A percentile compares a stretch with the other conserved stretches of the same genome.
These are phyloP conservation scores for Yamadazyma endophytica DNA, from an alignment of 805 yeast genomes.

Conservation along the genomic window DNA sequence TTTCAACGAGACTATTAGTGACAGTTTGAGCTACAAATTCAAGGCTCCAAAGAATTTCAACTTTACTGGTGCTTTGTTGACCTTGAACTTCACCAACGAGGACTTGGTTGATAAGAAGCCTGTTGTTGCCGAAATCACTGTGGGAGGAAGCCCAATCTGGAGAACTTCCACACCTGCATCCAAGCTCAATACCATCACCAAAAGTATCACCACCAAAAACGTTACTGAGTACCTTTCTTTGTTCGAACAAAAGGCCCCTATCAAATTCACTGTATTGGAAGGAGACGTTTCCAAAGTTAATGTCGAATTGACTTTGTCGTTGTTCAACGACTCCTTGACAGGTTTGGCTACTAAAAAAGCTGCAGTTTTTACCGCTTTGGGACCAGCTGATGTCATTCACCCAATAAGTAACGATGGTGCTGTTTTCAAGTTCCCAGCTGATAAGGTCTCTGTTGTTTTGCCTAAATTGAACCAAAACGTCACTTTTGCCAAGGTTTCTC, in stretches of 20 bases:
- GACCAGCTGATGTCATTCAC: constrained; percentile 19
- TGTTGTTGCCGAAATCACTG: constrained; percentile 18
- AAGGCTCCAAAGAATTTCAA: constrained; percentile 12
- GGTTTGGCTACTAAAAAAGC: constrained; percentile 8
- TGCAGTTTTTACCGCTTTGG: constrained; percentile 13
- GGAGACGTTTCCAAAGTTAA: constrained; percentile 13
- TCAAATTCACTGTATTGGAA: constrained; percentile 18
- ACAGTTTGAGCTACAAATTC: constrained; percentile 7
- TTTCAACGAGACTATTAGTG: constrained; percentile 8
- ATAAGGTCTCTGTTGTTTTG: constrained; percentile 14
- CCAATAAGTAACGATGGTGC: constrained; percentile 16
- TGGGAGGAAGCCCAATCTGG: constrained; percentile 22
- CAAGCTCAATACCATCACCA: constrained; percentile 11
- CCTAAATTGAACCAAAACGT: constrained; percentile 18
- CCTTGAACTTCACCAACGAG: constrained; percentile 21
- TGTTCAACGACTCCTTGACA: constrained; percentile 14
- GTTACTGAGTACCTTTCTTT: constrained; percentile 20
- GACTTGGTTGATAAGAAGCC: constrained; percentile 11
- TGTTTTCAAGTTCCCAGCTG: constrained; percentile 17
- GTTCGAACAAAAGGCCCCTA: constrained; percentile 10
- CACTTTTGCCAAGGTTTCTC: constrained; percentile 16
- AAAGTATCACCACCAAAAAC: constrained; percentile 19
- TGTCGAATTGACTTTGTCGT: constrained; percentile 17
- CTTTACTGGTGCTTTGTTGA: constrained; percentile 20
- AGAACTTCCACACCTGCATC: constrained; percentile 23